Evolutionary conservation across 2,329 filamentous ascomycete genomes (phyloP), one percentile per base, ranked within the genome.

Genomic region (Metarhizium guizhouense): DNA sequence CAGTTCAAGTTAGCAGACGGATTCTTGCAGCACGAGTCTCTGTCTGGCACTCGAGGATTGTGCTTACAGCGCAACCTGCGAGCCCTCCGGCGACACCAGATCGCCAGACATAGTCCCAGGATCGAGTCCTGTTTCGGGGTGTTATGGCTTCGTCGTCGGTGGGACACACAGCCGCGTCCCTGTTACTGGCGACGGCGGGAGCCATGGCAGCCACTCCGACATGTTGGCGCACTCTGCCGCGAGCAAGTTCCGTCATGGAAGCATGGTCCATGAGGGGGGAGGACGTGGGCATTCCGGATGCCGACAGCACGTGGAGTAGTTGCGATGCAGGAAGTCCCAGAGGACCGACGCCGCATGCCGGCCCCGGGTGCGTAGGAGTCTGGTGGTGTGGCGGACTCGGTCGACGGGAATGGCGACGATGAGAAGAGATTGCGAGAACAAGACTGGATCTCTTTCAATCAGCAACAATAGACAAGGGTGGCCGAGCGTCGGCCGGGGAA

Each of bases 71-170:
- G 74, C 91, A 96, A 61, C 93, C 94, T 54, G 94, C 94, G 57
- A 96, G 62, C 16, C 94, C 94, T 51, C 94, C 94, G 2, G 94
- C 93, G 36, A 95, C 74, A 38, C 89, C 90, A 59, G 88, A 94
- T 63, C 89, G 84, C 72, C 90, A 78, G 47, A 94, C 76, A 72
- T 97, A 97, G 63, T 95, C 88, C 61, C 87, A 75, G 68, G 86
- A 94, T 67, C 86, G 84, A 63, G 78, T 79, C 60, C 76, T 75
- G 59, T 70, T 67, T 61, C 74, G 71, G 32, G 78, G 68, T 63
- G 77, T 61, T 18, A 61, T 56, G 43, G 68, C 72, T 59, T 79
- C 76, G 62, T 81, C 73, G 65, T 80, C 77, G 48, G 77, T 77
- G 18, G 76, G 74, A 63, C 72, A 78, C 57, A 80, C 65, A 42